A percentile compares a stretch with the other conserved stretches of the same genome.
Evolutionary conservation across 2,329 filamentous ascomycete species (phyloP).

Genomic region (Fusarium stilboides): DNA sequence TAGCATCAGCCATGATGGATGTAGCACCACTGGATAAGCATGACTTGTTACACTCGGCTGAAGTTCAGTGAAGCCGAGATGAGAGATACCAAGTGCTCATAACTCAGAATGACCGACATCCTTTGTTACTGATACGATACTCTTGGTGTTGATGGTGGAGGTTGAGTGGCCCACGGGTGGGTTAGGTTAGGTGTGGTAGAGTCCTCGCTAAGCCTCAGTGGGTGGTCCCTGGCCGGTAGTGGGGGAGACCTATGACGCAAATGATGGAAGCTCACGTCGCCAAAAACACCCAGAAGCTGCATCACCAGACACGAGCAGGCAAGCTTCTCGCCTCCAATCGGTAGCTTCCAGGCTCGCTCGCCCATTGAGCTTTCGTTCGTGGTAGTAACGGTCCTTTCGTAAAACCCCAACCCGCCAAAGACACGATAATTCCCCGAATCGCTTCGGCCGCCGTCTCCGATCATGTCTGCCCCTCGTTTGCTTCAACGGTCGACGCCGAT

Average conservation of each 20-base stretch:
- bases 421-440: not conserved
- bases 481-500: constrained; percentile 22
- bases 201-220: constrained; percentile 12
- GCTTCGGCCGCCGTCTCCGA: constrained; percentile 2
- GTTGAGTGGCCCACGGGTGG: not conserved
- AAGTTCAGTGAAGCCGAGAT: not conserved
- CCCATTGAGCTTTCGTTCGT: not conserved
- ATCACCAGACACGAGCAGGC: constrained; percentile 28
- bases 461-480: constrained; percentile 46
- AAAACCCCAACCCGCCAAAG: not conserved
- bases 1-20: not conserved
- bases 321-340: constrained; percentile 11
- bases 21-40: not conserved
- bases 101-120: not conserved
- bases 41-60: not conserved
- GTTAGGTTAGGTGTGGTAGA: not conserved
- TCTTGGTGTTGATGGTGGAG: constrained; percentile 2
- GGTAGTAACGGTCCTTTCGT: not conserved
- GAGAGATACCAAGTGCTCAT: not conserved
- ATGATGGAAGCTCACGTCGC: constrained; percentile 12
- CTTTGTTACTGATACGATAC: not conserved
- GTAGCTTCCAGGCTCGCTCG: constrained; percentile 6
- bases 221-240: constrained; percentile 14
- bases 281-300: constrained; percentile 25
- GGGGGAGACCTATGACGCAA: constrained; percentile 36